Base-by-base conservation (phyloP, 805 yeast genomes). In the Millerago galiae region DNA sequence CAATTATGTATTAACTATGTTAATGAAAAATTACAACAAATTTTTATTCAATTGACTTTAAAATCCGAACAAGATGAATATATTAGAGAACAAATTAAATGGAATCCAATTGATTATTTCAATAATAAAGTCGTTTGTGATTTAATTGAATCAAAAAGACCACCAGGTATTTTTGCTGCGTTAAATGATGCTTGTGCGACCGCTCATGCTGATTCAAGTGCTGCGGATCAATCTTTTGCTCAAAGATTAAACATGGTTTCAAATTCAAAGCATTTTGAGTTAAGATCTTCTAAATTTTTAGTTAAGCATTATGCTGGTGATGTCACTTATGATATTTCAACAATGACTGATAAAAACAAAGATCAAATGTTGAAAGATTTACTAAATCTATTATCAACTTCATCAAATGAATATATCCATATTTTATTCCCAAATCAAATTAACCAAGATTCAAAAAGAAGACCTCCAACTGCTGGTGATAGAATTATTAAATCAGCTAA, bases 221-320 rank as follows among this genome's bases (percentile, higher is more conserved):
- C 98, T 15, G 98, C 98, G 2, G 99, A 93, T 63, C 96, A 89
- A 66, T 86, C 95, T 1, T 93, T 93, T 64, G 84, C 93, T 14
- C 96, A 88, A 70, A 77, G 97, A 65, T 72, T 93, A 56, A 85
- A 88, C 52, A 73, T 86, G 79, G 85, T 93, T 45, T 70, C 89
- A 7, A 64, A 75, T 17, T 90, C 89, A 62, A 83, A 86, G 18
- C 95, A 93, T 62, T 89, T 93, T 59, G 96, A 90, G 55, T 75
- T 85, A 54, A 80, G 99, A 58, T 81, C 85, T 49, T 76, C 81
- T 28, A 91, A 93, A 62, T 93, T 93, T 53, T 68, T 93, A 42
- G 79, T 93, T 58, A 90, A 87, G 66, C 99, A 93, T 66, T 93
- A 93, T 67, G 99, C 99, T 17, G 99, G 99, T 59, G 99, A 93